Percentiles rank a stretch among this genome's conserved stretches.
Conservation (phyloP, 345 rosid genomes). For the Nasturtium officinale region DNA sequence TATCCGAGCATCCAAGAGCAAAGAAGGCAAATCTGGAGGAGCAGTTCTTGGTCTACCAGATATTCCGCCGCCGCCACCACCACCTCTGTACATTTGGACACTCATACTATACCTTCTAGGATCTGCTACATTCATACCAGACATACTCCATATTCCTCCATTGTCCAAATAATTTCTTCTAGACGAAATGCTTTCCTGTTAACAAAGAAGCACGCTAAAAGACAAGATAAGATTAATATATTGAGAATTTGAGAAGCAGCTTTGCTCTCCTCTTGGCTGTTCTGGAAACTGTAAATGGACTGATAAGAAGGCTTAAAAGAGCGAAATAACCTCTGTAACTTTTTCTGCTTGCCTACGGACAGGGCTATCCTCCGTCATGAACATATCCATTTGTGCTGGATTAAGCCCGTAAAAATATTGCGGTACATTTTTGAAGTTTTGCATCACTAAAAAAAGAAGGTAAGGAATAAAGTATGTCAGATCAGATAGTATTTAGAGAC, state of each 20-base stretch:
- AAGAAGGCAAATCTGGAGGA: conserved; percentile 93
- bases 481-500: not conserved
- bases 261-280: not conserved
- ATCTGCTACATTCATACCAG: conserved; percentile 48
- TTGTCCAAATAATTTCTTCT: conserved; percentile 58
- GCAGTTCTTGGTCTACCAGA: conserved; percentile 54
- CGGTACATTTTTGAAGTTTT: conserved; percentile 82
- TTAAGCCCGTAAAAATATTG: conserved; percentile 75
- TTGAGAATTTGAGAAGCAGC: not conserved
- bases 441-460: conserved; percentile 58
- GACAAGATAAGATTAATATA: conserved; percentile 1
- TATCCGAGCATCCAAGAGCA: conserved; percentile 86
- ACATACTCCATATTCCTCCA: conserved; percentile 69
- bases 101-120: conserved; percentile 71
- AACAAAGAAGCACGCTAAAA: conserved; percentile 7
- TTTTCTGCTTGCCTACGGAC: conserved; percentile 61
- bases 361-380: conserved; percentile 87
- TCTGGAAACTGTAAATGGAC: not conserved
- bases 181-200: conserved; percentile 80
- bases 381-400: conserved; percentile 86
- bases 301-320: conserved; percentile 18
- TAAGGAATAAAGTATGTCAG: not conserved
- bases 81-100: conserved; percentile 76
- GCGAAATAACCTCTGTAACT: conserved; percentile 64
- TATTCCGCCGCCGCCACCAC: conserved; percentile 57